Evolutionary conservation across 352 stramenopile species (phyloP).

Genomic region (Phytophthora pistaciae): DNA sequence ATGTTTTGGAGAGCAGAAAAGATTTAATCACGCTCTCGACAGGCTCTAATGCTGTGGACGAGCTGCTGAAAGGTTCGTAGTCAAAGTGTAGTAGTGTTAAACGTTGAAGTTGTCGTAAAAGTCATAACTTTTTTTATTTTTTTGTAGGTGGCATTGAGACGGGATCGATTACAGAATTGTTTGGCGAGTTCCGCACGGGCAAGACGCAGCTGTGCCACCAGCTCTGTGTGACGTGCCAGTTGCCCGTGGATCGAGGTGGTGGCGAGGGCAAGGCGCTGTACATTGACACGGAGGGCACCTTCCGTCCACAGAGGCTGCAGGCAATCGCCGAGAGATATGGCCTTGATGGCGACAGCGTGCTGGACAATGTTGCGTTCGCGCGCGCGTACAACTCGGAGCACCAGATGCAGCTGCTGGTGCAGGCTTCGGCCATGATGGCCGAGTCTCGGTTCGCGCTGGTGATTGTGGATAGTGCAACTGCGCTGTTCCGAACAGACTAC

Average conservation of each 20-base stretch:
- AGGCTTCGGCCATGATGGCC: constrained; percentile 99
- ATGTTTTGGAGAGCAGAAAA: constrained; percentile 90
- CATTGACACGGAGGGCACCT: constrained; percentile 99
- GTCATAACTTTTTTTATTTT: constrained; percentile 3
- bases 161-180: constrained; percentile 98
- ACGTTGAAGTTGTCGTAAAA: neutral
- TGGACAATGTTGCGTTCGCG: constrained; percentile 99
- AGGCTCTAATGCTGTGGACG: constrained; percentile 90
- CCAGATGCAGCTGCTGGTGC: constrained; percentile 98
- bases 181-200: constrained; percentile 99
- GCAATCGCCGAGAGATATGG: constrained; percentile 98
- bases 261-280: constrained; percentile 98
- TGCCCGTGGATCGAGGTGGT: constrained; percentile 97
- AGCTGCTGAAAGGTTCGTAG: constrained; percentile 83
- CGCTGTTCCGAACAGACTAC: constrained; percentile 99
- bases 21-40: constrained; percentile 96
- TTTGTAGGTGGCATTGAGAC: constrained; percentile 97
- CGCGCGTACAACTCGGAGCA: constrained; percentile 99
- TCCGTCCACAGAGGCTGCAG: constrained; percentile 96
- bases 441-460: constrained; percentile 96
- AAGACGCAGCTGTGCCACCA: constrained; percentile 99
- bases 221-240: constrained; percentile 99
- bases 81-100: neutral
- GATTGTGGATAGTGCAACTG: constrained; percentile 98
- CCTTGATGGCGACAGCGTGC: constrained; percentile 95